Evolutionary conservation across 106 monocot species (phyloP), one percentile per base, ranked within the genome.

Genomic region (Chionographis japonica): DNA sequence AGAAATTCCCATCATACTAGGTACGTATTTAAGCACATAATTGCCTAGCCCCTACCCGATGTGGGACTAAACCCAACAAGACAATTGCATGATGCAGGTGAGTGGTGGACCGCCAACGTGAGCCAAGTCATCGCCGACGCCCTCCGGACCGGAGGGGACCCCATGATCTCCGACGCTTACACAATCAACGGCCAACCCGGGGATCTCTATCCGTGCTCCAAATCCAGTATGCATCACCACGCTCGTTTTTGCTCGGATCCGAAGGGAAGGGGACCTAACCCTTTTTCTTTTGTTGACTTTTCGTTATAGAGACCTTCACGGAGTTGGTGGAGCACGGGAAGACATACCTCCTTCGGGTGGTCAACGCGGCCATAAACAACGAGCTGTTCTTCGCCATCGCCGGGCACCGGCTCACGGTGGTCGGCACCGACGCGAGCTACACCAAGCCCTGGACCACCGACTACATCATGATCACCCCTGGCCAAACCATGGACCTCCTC

Each of bases 181-280:
- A 88, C 83, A 37, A 83, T 88, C 58, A 88, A 88, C 43, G 83
- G 80, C 10, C 83, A 71, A 11, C 87, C 87, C 0, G 87, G 87
- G 0, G 76, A 83, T 63, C 62, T 83, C 51, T 75, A 77, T 55
- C 74, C 73, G 1, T 84, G 87, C 69, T 74, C 80, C 4, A 37
- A 63, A 13, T 19, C 58, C 60, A 73, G 80, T 70, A 69, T 7
- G 7, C 0, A 12, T 17, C 7, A 20, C 5, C 9, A 46, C 9
- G 9, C 43, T 46, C 8, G 43, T 46, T 46, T 8, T 4, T 46
- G 4, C 8, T 4, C 8, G 43, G 5, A 46, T 46, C 43, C 8
- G 43, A 8, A 46, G 5, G 43, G 4, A 46, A n/a, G 17, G 6
- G n/a, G 13, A 12, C 3, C n/a, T 5, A 7, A 17, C 7, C 17